phyloP scores from a whole-genome alignment of 78 protist genomes.

The Protostelium mycophagum region DNA sequence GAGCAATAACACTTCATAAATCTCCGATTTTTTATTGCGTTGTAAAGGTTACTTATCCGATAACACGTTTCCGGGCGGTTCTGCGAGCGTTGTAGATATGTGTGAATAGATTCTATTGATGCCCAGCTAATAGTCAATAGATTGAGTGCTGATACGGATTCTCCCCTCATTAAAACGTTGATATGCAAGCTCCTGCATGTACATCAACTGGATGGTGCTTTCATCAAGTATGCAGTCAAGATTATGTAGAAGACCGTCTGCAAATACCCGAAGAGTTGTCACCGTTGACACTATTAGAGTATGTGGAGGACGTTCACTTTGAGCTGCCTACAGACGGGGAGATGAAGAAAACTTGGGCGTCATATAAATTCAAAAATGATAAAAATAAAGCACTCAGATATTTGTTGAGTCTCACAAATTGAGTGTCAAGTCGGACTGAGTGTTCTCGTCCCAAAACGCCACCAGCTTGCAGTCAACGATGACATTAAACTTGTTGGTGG shows the following conservation, averaged over 20 bases:
- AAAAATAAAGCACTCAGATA: not conserved
- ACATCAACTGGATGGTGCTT: slow-evolving; percentile 1
- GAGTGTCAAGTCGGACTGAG: not conserved
- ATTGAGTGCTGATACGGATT: not conserved
- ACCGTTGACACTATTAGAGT: not conserved
- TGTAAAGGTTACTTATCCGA: no score
- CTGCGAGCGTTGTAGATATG: not conserved
- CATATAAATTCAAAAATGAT: not conserved
- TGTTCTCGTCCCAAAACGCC: not conserved
- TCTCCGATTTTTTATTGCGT: no score
- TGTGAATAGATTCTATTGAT: not conserved
- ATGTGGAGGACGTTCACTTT: not conserved
- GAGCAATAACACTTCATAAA: no score
- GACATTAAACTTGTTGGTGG: not conserved
- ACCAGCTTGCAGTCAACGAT: not conserved
- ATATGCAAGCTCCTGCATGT: not conserved
- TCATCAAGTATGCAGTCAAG: not conserved
- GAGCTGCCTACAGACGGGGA: not conserved
- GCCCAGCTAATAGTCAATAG: not conserved
- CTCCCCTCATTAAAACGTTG: not conserved
- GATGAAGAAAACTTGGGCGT: not conserved
- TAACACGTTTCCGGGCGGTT: no score
- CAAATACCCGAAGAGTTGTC: not conserved
- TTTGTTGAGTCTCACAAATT: not conserved
- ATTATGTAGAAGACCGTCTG: not conserved